Conservation (phyloP, 1,284 basidiomycete genomes). For the Golubevia sp. region DNA sequence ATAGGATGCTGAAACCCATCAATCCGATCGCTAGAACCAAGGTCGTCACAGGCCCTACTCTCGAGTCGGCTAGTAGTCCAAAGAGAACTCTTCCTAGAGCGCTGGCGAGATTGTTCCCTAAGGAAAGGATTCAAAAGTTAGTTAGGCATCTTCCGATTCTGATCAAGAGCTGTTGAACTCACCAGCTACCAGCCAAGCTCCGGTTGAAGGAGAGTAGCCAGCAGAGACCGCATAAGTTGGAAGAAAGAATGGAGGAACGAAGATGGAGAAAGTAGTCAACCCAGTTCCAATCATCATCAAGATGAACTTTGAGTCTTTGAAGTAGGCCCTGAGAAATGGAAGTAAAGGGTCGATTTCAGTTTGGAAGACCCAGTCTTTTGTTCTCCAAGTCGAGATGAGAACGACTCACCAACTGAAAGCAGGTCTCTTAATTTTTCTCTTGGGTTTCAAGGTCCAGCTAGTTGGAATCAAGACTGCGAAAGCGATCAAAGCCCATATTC, state of each 20-base stretch:
- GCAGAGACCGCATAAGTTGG: conserved; percentile 58
- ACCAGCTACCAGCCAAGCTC: conserved; percentile 49
- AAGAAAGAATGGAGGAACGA: conserved; percentile 62
- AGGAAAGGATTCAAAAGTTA: no score
- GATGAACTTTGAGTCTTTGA: conserved; percentile 48
- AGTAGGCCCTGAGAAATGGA: conserved; percentile 19
- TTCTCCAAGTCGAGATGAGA: no score
- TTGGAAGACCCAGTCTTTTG: no score
- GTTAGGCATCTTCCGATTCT: no score
- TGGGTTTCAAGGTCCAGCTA: conserved; percentile 18
- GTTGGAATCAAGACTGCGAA: conserved; percentile 12
- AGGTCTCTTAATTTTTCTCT: conserved; percentile 10
- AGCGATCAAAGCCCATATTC: conserved; percentile 29
- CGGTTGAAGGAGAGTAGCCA: conserved; percentile 31
- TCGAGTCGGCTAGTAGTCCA: conserved; percentile 28
- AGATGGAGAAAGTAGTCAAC: conserved; percentile 57
- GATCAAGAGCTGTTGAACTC: no score
- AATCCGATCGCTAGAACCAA: conserved; percentile 22
- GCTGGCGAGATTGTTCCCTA: conserved; percentile 32
- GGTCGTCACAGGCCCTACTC: conserved; percentile 29
- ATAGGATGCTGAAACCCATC: conserved; percentile 21
- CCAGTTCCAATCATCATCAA: conserved; percentile 51
- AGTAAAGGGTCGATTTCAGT: neutral
- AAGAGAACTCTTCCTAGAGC: conserved; percentile 27
- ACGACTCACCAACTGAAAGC: conserved; percentile 12